Evolutionary conservation across 495 filamentous ascomycete genomes (phyloP).

Genomic region (Hypoxylon cercidicola): DNA sequence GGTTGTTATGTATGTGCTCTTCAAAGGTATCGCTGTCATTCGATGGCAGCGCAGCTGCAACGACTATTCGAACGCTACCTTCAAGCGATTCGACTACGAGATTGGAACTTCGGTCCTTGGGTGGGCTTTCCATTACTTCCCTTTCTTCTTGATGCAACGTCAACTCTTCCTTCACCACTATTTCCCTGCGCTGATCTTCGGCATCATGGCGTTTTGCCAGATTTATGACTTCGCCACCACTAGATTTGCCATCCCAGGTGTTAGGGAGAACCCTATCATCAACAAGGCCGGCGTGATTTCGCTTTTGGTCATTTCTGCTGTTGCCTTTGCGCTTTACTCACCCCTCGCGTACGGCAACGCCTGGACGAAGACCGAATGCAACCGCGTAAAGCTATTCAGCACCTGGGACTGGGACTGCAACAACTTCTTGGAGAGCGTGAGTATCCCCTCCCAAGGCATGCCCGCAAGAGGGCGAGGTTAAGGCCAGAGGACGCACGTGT

Average conservation of each 20-base stretch:
- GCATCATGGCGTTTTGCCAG: slow-evolving; percentile 87
- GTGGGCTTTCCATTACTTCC: slow-evolving; percentile 97
- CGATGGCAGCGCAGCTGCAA: slow-evolving; percentile 92
- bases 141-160: slow-evolving; percentile 97
- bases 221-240: slow-evolving; percentile 83
- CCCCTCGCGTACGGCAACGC: slow-evolving; percentile 92
- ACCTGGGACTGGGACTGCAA: slow-evolving; percentile 99
- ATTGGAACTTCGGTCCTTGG: slow-evolving; percentile 89
- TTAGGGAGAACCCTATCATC: slow-evolving; percentile 76
- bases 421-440: slow-evolving; percentile 87
- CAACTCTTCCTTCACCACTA: slow-evolving; percentile 99
- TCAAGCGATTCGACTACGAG: slow-evolving; percentile 98
- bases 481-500: slow-evolving; percentile 19
- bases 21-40: slow-evolving; percentile 89
- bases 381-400: slow-evolving; percentile 83
- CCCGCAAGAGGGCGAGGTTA: slow-evolving; percentile 47
- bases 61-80: slow-evolving; percentile 81
- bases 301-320: slow-evolving; percentile 76
- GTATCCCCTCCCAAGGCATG: slow-evolving; percentile 55
- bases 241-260: slow-evolving; percentile 72
- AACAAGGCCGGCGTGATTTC: slow-evolving; percentile 74
- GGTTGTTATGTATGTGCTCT: slow-evolving; percentile 77
- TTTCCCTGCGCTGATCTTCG: slow-evolving; percentile 94
- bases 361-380: slow-evolving; percentile 90
- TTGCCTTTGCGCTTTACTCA: slow-evolving; percentile 84